Base-by-base conservation (phyloP, 2,329 filamentous ascomycete genomes). In the Bertia moriformis region DNA sequence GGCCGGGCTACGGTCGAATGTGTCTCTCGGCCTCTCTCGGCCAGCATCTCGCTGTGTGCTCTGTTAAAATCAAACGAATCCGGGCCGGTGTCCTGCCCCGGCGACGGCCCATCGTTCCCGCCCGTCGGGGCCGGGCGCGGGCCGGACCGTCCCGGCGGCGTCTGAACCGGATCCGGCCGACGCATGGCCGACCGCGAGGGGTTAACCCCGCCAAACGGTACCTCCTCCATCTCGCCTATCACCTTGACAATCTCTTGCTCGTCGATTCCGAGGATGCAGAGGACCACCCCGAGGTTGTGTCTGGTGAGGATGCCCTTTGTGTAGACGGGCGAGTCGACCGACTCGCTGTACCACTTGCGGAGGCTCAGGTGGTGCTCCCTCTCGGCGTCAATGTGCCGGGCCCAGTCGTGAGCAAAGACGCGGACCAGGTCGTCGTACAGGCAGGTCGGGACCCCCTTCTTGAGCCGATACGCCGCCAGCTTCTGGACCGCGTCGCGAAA, bases 391-490 rank as follows among this genome's bases (percentile, higher is more conserved):
- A 64, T 55, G 40, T 72, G 71, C 1, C 48, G 44, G 4, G 60
- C 44, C 44, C 61, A 74, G 1, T 60, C 56, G 1, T 48, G 49
- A 2, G 60, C 54, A 38, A 65, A 71, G 3, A 51, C 51, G 10
- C 55, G 52, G 36, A 74, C 61, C 39, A 72, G 69, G 40, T 73
- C 70, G 45, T 74, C 71, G 42, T 63, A 73, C 0, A 70, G 47
- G 39, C 54, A 67, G 18, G 60, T 57, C 12, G 59, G 55, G 14
- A 71, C 47, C 3, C 45, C 39, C 5, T 52, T 51, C 12, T 51
- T 45, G 18, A 51, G 46, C 32, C 53, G 51, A 1, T 67, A 51
- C 39, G 55, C 57, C 14, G 61, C 51, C 4, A 72, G 47, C 44
- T 56, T 65, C 0, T 65, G 48, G 38, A 67, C 62, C 0, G 63